A percentile compares a stretch with the other conserved stretches of the same genome.
Conservation (phyloP, 441 rosid species). For the Aleurites moluccanus region DNA sequence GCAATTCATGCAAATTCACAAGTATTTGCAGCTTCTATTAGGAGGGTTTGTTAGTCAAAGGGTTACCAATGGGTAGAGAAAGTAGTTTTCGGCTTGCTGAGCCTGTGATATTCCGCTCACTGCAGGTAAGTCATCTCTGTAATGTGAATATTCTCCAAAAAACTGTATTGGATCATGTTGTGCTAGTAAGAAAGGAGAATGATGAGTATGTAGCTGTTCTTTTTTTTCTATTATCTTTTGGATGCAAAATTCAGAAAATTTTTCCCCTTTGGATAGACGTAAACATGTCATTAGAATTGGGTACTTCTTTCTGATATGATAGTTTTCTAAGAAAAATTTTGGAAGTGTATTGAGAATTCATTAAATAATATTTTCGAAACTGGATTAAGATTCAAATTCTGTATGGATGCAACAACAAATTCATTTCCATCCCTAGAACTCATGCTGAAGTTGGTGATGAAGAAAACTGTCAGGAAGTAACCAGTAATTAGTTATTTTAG, state of each 20-base stretch:
- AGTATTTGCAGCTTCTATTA: slow-evolving; percentile 61
- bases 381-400: not conserved
- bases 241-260: not conserved
- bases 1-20: slow-evolving; percentile 61
- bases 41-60: slow-evolving; percentile 79
- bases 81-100: slow-evolving; percentile 73
- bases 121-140: slow-evolving; percentile 55
- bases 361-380: not conserved
- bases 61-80: slow-evolving; percentile 74
- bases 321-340: not conserved
- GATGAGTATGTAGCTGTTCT: too few species aligned
- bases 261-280: not conserved
- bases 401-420: not conserved
- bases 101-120: slow-evolving; percentile 85
- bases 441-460: not conserved
- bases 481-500: slow-evolving; percentile 1
- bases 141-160: not conserved
- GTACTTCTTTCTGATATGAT: not conserved
- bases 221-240: not conserved
- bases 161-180: not conserved
- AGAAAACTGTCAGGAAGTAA: not conserved
- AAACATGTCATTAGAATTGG: not conserved
- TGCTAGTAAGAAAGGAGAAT: not conserved
- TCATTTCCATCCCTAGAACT: not conserved
- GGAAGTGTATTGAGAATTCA: not conserved